Evolutionary conservation across 176 grass and related monocot genomes (phyloP), one percentile per base, ranked within the genome.

Genomic region (sorghum (Sorghum bicolor)): DNA sequence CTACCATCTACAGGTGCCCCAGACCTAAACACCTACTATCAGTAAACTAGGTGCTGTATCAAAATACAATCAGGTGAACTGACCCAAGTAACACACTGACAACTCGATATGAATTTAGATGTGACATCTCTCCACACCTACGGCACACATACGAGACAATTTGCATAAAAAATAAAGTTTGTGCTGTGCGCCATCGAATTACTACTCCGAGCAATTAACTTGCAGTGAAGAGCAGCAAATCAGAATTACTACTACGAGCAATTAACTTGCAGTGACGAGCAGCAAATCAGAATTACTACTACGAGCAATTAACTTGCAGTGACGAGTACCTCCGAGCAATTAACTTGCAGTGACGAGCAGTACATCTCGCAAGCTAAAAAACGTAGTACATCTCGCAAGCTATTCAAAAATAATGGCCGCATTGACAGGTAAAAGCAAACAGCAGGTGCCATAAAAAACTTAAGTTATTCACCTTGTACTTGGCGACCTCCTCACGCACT

Each of bases 401-500:
- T 52, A 52, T 52, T 20, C 0, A 52, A 52, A 52, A 52, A 52
- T 20, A 52, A 52, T 7, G 4, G 2, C 45, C 4, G 1, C 14
- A 44, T 44, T 10, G 39, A 40, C 3, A 40, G 11, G 41, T 14
- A 44, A 44, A 11, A 52, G 1, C 17, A 76, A 0, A 20, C 10
- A 3, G 31, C 28, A 53, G 5, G 41, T 12, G 19, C 36, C 1
- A 1, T 3, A 7, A 8, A 1, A 37, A 7, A 40, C 22, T 17
- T 0, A 7, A 64, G 6, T 22, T 38, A 60, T 34, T 38, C 41
- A 91, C 94, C 94, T 93, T 96, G 86, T 96, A 96, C 72, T 96
- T 96, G 62, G 86, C 72, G 26, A 96, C 86, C 81, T 93, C 94
- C 83, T 96, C 91, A 37, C 86, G 92, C 36, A 96, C 91, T 74